Base-by-base conservation (phyloP, 768 basidiomycete species). In the Lentinula boryana region DNA sequence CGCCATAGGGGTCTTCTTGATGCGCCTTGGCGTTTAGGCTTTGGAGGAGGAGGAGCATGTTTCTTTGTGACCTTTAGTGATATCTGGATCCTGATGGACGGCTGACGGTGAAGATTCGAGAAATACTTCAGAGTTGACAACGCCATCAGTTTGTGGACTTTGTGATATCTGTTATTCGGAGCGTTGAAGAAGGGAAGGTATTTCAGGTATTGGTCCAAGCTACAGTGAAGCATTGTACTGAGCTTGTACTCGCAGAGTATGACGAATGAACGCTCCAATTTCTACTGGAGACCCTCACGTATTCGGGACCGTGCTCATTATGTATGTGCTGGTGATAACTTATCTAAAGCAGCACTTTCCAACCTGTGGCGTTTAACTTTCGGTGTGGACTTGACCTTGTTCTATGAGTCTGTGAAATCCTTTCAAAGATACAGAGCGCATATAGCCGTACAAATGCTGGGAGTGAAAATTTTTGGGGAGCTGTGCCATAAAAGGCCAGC, bases 91-190 rank as follows among this genome's bases (percentile, higher is more conserved):
- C n/a, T n/a, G 8, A 18, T 33, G n/a, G 36, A 38, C 36, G 53
- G 53, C 32, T 54, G 53, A 54, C 53, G 53, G 53, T 54, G 53
- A 54, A 54, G 10, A 40, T 54, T 35, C 33, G 53, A 54, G 53
- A 54, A 54, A 35, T 13, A 21, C 50, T 51, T 15, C 15, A 32
- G n/a, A 51, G 31, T 16, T 32, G 50, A 33, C 31, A 31, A 15
- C 13, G 9, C 15, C 50, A 32, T 51, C 50, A n/a, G 6, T 32
- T 13, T 51, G 31, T 16, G n/a, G 50, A 51, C 50, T 51, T 51
- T 51, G 50, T 51, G 50, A 33, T 51, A 51, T 33, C 27, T n/a
- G 23, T 51, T 35, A 10, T 23, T 35, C 9, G 33, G 50, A 32
- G n/a, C 31, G 15, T 10, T 15, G 50, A 33, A 51, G 50, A 51